Evolutionary conservation across 495 filamentous ascomycete species (phyloP), one percentile per base, ranked within the genome.

Genomic region (Hypoxylon perforatum): DNA sequence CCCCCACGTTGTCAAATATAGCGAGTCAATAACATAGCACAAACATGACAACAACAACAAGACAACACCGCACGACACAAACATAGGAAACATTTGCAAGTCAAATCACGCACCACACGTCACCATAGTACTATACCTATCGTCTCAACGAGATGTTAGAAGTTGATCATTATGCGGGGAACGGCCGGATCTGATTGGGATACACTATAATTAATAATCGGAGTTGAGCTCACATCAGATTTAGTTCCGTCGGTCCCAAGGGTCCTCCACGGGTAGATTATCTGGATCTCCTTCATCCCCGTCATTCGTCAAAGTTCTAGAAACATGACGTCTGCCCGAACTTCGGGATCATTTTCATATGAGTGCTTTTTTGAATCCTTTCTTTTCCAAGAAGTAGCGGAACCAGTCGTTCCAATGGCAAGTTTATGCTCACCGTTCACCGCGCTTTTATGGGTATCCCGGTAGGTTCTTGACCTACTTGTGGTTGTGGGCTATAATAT

Each of bases 121-220:
- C 19, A 7, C n/a, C 36, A 19, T 52, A 35, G 14, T 53, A 53
- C n/a, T n/a, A n/a, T n/a, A n/a, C n/a, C n/a, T n/a, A n/a, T n/a
- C n/a, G n/a, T n/a, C n/a, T 21, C 41, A 35, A 30, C 15, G 35
- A 23, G 49, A 33, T 33, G 30, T 35, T 9, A 18, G 8, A 38
- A 50, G 23, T 39, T 3, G 21, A 54, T 49, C 39, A 36, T 11
- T 21, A 35, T 41, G 19, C 25, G 11, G 12, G 3, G 15, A 39
- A 58, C 36, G 6, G 12, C 23, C 4, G 11, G 4, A 39, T 41
- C 3, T 62, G 33, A 54, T 67, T 67, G 53, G 53, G 33, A 44
- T 47, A 23, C n/a, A n/a, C 1, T 25, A 21, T 38, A 58, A 68
- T 63, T 55, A 54, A 68, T 68, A 60, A 68, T 63, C 54, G 8